Base-by-base conservation (phyloP, 1,284 basidiomycete genomes). In the Austroboletus niveus region DNA sequence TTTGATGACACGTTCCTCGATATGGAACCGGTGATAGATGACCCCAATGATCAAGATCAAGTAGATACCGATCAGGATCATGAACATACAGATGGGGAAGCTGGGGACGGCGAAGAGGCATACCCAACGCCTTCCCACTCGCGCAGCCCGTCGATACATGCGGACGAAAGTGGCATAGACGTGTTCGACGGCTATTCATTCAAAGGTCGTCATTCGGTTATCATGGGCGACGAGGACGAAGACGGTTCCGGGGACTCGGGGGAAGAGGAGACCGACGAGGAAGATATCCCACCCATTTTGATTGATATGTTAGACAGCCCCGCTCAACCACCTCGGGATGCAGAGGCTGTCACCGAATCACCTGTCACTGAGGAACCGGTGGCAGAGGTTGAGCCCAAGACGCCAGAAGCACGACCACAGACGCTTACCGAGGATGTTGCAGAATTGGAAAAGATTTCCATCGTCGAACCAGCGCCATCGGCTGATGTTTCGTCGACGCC, bases 1-100 rank as follows among this genome's bases (percentile, higher is more conserved):
- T 99, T 98, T 69, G 96, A 98, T 69, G 92, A 96, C 60, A 89
- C 92, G 32, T 98, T 97, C 82, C 79, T 98, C 51, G 92, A 93
- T 65, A 95, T 97, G 88, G 87, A 90, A 59, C 92, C 92, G 36
- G 85, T 89, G 51, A 81, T 92, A 57, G 87, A 91, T 57, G 89
- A 87, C 60, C 83, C 78, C 54, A 77, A 82, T 59, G 81, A 81
- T 38, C 69, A 75, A 47, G 75, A 74, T 44, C 72, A 75, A 57
- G 80, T 76, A n/a, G 86, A 88, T 64, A 83, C 81, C 38, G 86
- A 88, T 63, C 81, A 76, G 56, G 82, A 83, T 55, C 74, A 72
- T 31, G 74, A 78, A 20, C 69, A 75, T 22, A 87, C 86, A 0
- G 86, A 89, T 58, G 76, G 78, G 17, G 87, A 89, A 56, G 78